Conservation (phyloP, 495 filamentous ascomycete species). For the Saxophila tyrrhenica region DNA sequence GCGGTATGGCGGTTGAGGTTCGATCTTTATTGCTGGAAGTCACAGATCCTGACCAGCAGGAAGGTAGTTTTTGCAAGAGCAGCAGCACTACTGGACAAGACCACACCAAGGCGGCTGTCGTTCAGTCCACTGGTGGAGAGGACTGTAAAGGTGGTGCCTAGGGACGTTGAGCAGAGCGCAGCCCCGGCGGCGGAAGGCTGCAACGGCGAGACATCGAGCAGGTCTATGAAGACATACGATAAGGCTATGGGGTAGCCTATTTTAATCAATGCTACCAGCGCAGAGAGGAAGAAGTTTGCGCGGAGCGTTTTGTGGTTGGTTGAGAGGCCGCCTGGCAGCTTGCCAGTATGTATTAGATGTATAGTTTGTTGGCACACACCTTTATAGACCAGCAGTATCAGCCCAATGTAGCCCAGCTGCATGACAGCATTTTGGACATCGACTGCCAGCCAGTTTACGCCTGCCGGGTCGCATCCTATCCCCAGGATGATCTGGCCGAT, state of each 20-base stretch:
- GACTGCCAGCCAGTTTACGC: conserved; percentile 39
- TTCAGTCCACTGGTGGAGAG: conserved; percentile 46
- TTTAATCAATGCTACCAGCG: conserved; percentile 51
- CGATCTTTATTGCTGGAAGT: too few species aligned
- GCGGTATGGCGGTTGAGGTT: conserved; percentile 7
- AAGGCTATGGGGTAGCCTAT: conserved; percentile 55
- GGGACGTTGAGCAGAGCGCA: conserved; percentile 61
- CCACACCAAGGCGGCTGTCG: conserved; percentile 53
- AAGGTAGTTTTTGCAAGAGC: not conserved
- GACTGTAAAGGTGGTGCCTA: conserved; percentile 72
- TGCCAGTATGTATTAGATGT: not conserved
- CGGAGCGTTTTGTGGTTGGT: conserved; percentile 48
- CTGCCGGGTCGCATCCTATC: conserved; percentile 55
- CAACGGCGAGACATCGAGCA: conserved; percentile 37
- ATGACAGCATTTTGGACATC: conserved; percentile 46
- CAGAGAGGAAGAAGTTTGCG: conserved; percentile 48
- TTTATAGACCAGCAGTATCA: conserved; percentile 66
- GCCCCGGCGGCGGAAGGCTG: conserved; percentile 68
- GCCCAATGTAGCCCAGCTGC: conserved; percentile 63
- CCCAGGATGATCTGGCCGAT: conserved; percentile 67
- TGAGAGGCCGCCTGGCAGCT: conserved; percentile 47
- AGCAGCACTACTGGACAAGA: conserved; percentile 51
- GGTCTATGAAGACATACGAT: conserved; percentile 46
- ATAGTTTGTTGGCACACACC: conserved; percentile 26
- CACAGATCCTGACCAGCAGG: not conserved